phyloP scores from a whole-genome alignment of 305 asterid species.

The Withania somnifera region DNA sequence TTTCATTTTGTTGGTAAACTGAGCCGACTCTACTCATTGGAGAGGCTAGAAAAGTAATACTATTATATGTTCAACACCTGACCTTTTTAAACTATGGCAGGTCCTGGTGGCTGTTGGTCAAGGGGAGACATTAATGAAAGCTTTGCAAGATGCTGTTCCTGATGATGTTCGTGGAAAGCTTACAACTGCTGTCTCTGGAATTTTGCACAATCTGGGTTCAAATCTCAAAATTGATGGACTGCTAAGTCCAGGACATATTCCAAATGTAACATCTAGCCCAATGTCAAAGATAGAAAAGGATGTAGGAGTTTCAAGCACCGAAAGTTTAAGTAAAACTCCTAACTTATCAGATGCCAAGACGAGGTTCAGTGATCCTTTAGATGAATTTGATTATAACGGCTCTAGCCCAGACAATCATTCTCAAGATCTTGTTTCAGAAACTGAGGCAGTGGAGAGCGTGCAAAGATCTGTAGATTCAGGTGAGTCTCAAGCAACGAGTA shows the following conservation, averaged over 20 bases:
- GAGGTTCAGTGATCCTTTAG: conserved; percentile 20
- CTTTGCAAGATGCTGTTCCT: conserved; percentile 97
- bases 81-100: conserved; percentile 22
- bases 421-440: conserved; percentile 30
- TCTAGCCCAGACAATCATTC: conserved; percentile 29
- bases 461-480: conserved; percentile 24
- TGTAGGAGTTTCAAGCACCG: conserved; percentile 12
- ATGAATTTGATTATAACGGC: conserved; percentile 23
- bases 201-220: conserved; percentile 47
- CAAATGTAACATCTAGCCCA: conserved; percentile 32
- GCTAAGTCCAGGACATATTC: conserved; percentile 24
- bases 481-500: conserved; percentile 17
- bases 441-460: conserved; percentile 28
- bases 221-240: conserved; percentile 47
- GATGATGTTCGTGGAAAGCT: conserved; percentile 90
- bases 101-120: conserved; percentile 79
- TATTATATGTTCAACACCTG: not conserved
- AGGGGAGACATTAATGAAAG: conserved; percentile 81
- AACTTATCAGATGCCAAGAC: conserved; percentile 24
- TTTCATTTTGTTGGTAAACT: not conserved
- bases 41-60: not conserved
- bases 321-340: conserved; percentile 23
- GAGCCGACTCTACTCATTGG: not conserved
- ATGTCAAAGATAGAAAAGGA: conserved; percentile 31
- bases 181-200: conserved; percentile 59